Evolutionary conservation across 768 basidiomycete species (phyloP), one percentile per base, ranked within the genome.

Genomic region (Mrakia frigida): DNA sequence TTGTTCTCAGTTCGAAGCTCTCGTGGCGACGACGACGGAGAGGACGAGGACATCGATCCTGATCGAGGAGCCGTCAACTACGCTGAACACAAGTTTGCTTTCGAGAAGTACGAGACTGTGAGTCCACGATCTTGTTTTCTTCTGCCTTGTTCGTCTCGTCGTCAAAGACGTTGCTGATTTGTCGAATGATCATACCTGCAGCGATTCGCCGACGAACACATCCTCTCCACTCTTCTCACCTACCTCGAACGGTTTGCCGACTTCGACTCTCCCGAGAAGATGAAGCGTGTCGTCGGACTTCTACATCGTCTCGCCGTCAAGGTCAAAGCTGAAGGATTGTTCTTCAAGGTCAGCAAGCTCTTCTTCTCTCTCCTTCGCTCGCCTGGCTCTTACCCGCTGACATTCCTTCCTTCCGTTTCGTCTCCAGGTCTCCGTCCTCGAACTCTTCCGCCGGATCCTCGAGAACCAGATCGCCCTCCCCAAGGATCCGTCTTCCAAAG

Each of bases 271-370:
- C 84, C 91, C 0, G 93, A 98, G 80, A 87, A 90, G 81, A 91
- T 98, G 90, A 92, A 92, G 82, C 88, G 94, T 67, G 90, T 93
- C 53, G 94, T 98, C 46, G 88, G 88, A 79, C 85, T 99, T 79
- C 87, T 99, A 80, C 93, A 98, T 82, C 88, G 97, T 21, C 93
- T 96, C 79, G 94, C 90, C 63, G 89, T 99, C 78, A 90, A 88
- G 80, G 90, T 91, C 23, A 94, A 97, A 82, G 93, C 94, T 0
- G 97, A 98, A 82, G 96, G 91, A 0, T 84, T 99, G 13, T 98
- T 93, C 84, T 99, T 96, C 88, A 93, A 95, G 84, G 96, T 94
- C 77, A 63, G 56, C n/a, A 16, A 18, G 16, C 6, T 74, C 46
- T n/a, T 13, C 18, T 46, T 74, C 10, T 50, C 25, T 37, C 35